Evolutionary conservation across 2,329 filamentous ascomycete species (phyloP).

Genomic region (Thyridium curvatum): DNA sequence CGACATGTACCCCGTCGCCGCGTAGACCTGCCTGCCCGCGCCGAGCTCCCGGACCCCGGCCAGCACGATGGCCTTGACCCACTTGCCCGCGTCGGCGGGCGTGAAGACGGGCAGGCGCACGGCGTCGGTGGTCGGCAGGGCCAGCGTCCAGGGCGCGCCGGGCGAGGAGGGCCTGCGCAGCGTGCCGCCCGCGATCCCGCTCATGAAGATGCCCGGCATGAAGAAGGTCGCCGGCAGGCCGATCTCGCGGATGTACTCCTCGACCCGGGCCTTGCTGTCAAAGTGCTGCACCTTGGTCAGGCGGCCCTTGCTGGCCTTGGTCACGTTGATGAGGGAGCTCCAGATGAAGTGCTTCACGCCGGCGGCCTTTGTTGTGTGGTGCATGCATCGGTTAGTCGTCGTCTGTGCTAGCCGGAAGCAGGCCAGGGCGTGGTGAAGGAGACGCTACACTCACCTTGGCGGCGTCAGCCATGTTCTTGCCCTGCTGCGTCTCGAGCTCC

Average conservation of each 20-base stretch:
- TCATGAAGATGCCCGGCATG: constrained; percentile 47
- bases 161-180: constrained; percentile 18
- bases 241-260: constrained; percentile 43
- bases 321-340: constrained; percentile 33
- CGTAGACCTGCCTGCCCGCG: constrained; percentile 27
- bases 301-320: constrained; percentile 29
- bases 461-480: constrained; percentile 40
- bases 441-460: constrained; percentile 25
- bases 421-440: too few species aligned
- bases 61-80: constrained; percentile 26
- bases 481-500: constrained; percentile 35
- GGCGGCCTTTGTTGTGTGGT: constrained; percentile 3
- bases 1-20: constrained; percentile 34
- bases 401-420: too few species aligned
- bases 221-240: constrained; percentile 44
- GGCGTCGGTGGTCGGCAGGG: constrained; percentile 18
- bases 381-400: too few species aligned
- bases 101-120: constrained; percentile 26
- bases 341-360: constrained; percentile 16
- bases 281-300: constrained; percentile 42
- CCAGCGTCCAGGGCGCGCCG: constrained; percentile 24
- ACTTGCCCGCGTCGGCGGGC: constrained; percentile 29
- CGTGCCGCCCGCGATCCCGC: constrained; percentile 32
- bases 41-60: constrained; percentile 30
- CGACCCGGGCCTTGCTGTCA: constrained; percentile 50